Percentiles rank a stretch among this genome's conserved stretches.
These are phyloP conservation scores for Eruca vesicaria DNA, from an alignment of 441 rosid species.

Conservation along the genomic window DNA sequence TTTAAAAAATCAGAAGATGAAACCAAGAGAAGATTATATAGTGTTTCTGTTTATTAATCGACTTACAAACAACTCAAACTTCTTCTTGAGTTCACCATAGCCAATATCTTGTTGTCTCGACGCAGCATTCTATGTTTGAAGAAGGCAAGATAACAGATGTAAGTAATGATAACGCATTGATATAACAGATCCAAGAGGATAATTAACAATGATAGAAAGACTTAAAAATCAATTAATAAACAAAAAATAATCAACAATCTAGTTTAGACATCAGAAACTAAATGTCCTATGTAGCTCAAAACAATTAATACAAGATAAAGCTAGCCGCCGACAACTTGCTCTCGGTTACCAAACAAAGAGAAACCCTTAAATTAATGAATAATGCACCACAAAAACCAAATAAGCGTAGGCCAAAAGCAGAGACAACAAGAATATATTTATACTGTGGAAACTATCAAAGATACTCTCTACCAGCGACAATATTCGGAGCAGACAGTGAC, in stretches of 20 bases:
- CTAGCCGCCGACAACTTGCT: slow-evolving; percentile 19
- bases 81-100: slow-evolving; percentile 58
- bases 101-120: slow-evolving; percentile 26
- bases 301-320: slow-evolving; percentile 6
- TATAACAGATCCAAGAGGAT: neutral
- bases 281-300: neutral
- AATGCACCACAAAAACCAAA: slow-evolving; percentile 4
- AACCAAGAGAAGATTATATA: neutral
- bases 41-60: neutral
- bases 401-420: slow-evolving; percentile 20
- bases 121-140: slow-evolving; percentile 7
- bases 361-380: slow-evolving; percentile 4
- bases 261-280: neutral
- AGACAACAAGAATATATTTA: slow-evolving; percentile 7
- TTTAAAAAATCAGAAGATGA: neutral
- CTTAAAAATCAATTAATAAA: neutral
- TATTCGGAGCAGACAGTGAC: slow-evolving; percentile 28
- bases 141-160: neutral
- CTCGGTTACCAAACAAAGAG: slow-evolving; percentile 29
- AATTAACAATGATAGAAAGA: neutral
- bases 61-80: slow-evolving; percentile 75
- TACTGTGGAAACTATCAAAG: slow-evolving; percentile 15
- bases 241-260: neutral
- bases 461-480: slow-evolving; percentile 22
- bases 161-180: neutral